Base-by-base conservation (phyloP, 139 green algal species). In the Chlamydomonas urium region DNA sequence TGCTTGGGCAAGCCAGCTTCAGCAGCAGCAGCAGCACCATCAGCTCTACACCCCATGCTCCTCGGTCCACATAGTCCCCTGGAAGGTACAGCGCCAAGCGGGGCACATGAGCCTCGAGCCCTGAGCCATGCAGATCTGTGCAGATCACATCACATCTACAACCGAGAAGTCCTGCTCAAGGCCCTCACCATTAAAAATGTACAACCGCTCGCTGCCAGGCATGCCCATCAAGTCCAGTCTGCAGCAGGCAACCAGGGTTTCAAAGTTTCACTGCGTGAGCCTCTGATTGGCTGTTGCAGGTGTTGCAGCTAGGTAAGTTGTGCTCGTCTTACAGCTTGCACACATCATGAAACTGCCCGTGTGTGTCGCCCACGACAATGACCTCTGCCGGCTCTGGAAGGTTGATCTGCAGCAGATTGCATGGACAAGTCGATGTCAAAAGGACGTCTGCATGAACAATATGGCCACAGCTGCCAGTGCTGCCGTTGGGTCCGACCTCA, bases 1-100 rank as follows among this genome's bases (percentile, higher is more conserved):
- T 77, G 2, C 83, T 79, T 0, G 94, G 94, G 38, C 84, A 90
- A n/a, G 86, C 72, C 37, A 90, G 83, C 71, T 96, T 98, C 45
- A 83, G 70, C 2, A 72, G 71, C 45, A 96, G 70, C 75, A 98
- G 75, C 42, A 93, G 69, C 21, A 86, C 23, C 6, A 99, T 23
- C 28, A 37, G 33, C 33, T 62, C 47, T 34, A 98, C 53, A 21
- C 93, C 93, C 94, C 94, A 99, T 19, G 91, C 86, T 4, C 94
- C 94, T 1, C 94, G 73, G 72, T 97, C 92, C 23, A 96, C 90
- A 79, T 86, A 95, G 71, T 96, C 90, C 10, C 86, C 87, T 82
- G 69, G 56, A 70, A 42, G 47, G 56, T 19, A 28, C 8, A 28
- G 56, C 10, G 6, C 10, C 10, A 53, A 29, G 33, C 19, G n/a